Conservation (phyloP, 2,329 filamentous ascomycete species). For the Hansfordia pulvinata region DNA sequence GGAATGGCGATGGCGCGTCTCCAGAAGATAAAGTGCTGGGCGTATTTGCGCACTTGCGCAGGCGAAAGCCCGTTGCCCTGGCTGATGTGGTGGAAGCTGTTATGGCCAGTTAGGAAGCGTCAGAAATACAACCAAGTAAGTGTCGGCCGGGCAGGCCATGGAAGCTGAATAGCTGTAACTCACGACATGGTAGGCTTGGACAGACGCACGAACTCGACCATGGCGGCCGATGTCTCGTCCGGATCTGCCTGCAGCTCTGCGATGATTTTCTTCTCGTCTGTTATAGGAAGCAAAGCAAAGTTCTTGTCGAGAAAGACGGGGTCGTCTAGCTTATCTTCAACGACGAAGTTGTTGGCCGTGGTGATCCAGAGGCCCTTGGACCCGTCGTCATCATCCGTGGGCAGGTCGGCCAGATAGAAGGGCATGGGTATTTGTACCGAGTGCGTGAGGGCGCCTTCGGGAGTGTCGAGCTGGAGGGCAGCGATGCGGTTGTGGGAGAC, state of each 20-base stretch:
- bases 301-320: conserved; percentile 66
- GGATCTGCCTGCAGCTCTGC: conserved; percentile 65
- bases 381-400: conserved; percentile 51
- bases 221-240: conserved; percentile 60
- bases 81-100: conserved; percentile 52
- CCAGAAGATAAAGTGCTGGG: conserved; percentile 93
- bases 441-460: conserved; percentile 42
- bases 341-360: conserved; percentile 63
- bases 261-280: conserved; percentile 62
- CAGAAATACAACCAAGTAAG: too few relatives aligned
- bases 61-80: conserved; percentile 61
- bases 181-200: conserved; percentile 55
- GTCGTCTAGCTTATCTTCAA: conserved; percentile 54
- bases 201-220: conserved; percentile 71
- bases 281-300: conserved; percentile 73
- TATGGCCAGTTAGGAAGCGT: too few relatives aligned
- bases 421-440: conserved; percentile 53
- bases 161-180: conserved; percentile 15
- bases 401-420: conserved; percentile 60
- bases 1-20: conserved; percentile 82
- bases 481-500: conserved; percentile 80
- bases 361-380: conserved; percentile 75
- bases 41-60: conserved; percentile 72
- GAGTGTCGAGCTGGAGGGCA: conserved; percentile 60
- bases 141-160: too few relatives aligned